Conservation (phyloP, 1,284 basidiomycete species). For the Cryptococcus maquisensis region DNA sequence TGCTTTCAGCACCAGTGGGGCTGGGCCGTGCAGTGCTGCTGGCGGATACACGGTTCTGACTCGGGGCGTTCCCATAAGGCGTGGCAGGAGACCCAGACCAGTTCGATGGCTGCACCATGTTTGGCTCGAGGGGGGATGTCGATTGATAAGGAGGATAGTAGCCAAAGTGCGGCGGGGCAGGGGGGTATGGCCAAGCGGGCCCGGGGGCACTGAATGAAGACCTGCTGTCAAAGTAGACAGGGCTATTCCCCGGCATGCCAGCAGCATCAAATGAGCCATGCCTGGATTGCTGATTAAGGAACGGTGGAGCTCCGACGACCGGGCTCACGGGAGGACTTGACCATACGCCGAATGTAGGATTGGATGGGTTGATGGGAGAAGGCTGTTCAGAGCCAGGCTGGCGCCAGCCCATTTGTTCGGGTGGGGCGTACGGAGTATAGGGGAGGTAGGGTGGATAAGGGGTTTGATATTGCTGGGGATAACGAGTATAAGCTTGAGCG, state of each 20-base stretch:
- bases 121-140: conserved; percentile 8
- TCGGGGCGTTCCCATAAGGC: neutral
- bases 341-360: conserved; percentile 16
- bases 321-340: conserved; percentile 27
- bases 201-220: conserved; percentile 5
- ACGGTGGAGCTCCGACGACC: conserved; percentile 3
- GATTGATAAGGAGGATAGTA: conserved; percentile 16
- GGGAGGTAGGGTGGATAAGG: conserved; percentile 6
- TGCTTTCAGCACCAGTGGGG: neutral
- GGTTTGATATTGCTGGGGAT: conserved; percentile 5
- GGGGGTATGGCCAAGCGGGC: conserved; percentile 14
- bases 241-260: neutral
- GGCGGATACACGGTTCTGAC: neutral
- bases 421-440: conserved; percentile 6
- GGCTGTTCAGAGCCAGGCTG: conserved; percentile 9
- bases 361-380: conserved; percentile 17
- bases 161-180: conserved; percentile 9
- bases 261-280: conserved; percentile 13
- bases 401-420: conserved; percentile 3
- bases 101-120: conserved; percentile 1
- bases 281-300: conserved; percentile 6
- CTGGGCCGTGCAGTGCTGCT: neutral
- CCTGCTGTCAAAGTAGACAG: neutral
- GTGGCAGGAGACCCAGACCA: conserved; percentile 8
- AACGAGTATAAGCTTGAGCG: conserved; percentile 3